phyloP scores from a whole-genome alignment of 805 yeast species.

The Candida silvicultrix region DNA sequence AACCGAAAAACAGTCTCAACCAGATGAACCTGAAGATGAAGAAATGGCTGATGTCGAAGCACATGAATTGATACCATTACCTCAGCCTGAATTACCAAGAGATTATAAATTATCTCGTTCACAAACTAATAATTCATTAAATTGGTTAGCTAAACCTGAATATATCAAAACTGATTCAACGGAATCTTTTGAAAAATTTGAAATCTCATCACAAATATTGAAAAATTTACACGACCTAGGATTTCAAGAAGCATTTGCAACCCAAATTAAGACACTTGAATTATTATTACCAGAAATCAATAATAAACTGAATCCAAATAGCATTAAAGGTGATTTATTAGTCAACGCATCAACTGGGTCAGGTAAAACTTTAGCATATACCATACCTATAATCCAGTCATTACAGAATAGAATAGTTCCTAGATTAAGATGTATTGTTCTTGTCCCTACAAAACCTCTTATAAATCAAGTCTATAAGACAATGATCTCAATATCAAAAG shows the following conservation, averaged over 20 bases:
- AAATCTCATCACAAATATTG: slow-evolving; percentile 33
- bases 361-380: slow-evolving; percentile 89
- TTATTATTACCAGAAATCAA: slow-evolving; percentile 38
- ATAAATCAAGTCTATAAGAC: slow-evolving; percentile 75
- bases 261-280: slow-evolving; percentile 66
- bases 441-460: slow-evolving; percentile 89
- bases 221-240: slow-evolving; percentile 41
- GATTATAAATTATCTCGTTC: slow-evolving; percentile 36
- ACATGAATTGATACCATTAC: slow-evolving; percentile 63
- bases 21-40: slow-evolving; percentile 17
- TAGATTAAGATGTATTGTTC: slow-evolving; percentile 62
- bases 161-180: slow-evolving; percentile 43
- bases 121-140: slow-evolving; percentile 31
- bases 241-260: slow-evolving; percentile 61
- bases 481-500: slow-evolving; percentile 51
- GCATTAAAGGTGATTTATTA: slow-evolving; percentile 59
- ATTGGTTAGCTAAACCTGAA: slow-evolving; percentile 66
- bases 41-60: slow-evolving; percentile 23
- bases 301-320: slow-evolving; percentile 17
- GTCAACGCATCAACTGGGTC: slow-evolving; percentile 96
- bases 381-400: slow-evolving; percentile 73
- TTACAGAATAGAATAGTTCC: slow-evolving; percentile 63
- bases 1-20: slow-evolving; percentile 6
- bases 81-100: slow-evolving; percentile 71
- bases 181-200: slow-evolving; percentile 43